Percentiles rank a stretch among this genome's conserved stretches.
Conservation (phyloP, 2,329 filamentous ascomycete genomes). For the Pezizomycotina sp. region DNA sequence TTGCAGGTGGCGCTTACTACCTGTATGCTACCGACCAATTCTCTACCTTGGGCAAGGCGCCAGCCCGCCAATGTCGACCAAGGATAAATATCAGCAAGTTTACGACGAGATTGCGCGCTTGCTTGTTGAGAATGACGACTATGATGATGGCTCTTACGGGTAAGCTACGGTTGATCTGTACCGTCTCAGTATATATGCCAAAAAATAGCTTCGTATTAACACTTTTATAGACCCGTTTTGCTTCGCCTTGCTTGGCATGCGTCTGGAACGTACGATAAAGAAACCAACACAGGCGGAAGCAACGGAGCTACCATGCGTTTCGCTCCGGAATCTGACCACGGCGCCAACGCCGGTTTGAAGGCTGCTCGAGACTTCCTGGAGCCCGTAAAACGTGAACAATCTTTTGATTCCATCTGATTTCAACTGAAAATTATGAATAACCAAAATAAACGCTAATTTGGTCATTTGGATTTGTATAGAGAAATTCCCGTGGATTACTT, state of each 20-base stretch:
- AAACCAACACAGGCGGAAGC: constrained; percentile 75
- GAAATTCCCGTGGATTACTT: constrained; percentile 86
- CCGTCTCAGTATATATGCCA: not conserved
- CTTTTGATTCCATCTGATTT: constrained; percentile 2
- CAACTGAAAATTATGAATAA: not conserved
- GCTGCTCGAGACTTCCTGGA: constrained; percentile 82
- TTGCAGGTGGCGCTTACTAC: constrained; percentile 24
- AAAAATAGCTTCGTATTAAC: not conserved
- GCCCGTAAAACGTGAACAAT: constrained; percentile 66
- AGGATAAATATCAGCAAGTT: constrained; percentile 86
- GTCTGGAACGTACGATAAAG: constrained; percentile 79
- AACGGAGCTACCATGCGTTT: constrained; percentile 98
- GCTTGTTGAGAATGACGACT: constrained; percentile 79
- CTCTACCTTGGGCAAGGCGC: constrained; percentile 22
- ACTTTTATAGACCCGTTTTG: constrained; percentile 37
- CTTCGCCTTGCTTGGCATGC: constrained; percentile 87
- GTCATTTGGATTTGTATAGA: constrained; percentile 33
- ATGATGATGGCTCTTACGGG: constrained; percentile 91
- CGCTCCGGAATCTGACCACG: constrained; percentile 70
- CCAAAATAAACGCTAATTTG: not conserved
- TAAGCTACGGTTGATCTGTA: constrained; percentile 38
- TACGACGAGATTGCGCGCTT: constrained; percentile 70
- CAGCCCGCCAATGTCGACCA: constrained; percentile 53
- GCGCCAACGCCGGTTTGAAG: constrained; percentile 81
- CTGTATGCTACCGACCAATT: constrained; percentile 23